These are phyloP conservation scores for Narthecium ossifragum DNA, from an alignment of 106 monocot species.

Conservation along the genomic window DNA sequence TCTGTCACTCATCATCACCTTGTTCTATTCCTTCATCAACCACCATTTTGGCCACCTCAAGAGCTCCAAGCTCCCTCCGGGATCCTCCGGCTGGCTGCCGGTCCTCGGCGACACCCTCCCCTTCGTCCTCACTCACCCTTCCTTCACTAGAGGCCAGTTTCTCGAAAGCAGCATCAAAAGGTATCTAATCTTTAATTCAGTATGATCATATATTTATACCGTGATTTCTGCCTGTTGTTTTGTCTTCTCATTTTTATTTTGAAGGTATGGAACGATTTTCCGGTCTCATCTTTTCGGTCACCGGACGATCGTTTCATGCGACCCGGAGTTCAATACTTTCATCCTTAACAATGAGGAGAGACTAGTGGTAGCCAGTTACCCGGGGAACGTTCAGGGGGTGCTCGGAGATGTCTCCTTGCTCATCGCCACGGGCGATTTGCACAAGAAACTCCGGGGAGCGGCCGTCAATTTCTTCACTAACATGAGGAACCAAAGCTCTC, in stretches of 20 bases:
- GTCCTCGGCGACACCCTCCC: constrained; percentile 14
- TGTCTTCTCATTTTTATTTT: not conserved
- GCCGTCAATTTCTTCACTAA: constrained; percentile 13
- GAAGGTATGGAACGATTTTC: constrained; percentile 33
- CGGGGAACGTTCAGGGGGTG: constrained; percentile 13
- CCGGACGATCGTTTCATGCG: constrained; percentile 28
- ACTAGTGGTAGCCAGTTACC: constrained; percentile 22
- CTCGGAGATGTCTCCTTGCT: constrained; percentile 18
- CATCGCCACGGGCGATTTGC: constrained; percentile 13
- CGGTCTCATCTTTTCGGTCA: constrained; percentile 24
- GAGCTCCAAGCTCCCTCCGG: constrained; percentile 23
- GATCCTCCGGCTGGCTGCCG: constrained; percentile 15
- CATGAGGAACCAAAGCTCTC: not conserved
- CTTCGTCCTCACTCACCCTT: constrained; percentile 14
- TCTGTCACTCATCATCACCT: not conserved
- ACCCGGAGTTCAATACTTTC: constrained; percentile 29
- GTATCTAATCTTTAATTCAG: not conserved
- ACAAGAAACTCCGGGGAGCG: constrained; percentile 15
- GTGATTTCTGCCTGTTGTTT: not conserved
- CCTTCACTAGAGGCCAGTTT: constrained; percentile 15
- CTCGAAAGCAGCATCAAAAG: constrained; percentile 20
- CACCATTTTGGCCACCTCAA: not conserved
- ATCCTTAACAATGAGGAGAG: constrained; percentile 33
- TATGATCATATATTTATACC: not conserved
- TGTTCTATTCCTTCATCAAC: not conserved